phyloP scores from a whole-genome alignment of 2,329 filamentous ascomycete species.

The Ophiosphaerella herpotricha region DNA sequence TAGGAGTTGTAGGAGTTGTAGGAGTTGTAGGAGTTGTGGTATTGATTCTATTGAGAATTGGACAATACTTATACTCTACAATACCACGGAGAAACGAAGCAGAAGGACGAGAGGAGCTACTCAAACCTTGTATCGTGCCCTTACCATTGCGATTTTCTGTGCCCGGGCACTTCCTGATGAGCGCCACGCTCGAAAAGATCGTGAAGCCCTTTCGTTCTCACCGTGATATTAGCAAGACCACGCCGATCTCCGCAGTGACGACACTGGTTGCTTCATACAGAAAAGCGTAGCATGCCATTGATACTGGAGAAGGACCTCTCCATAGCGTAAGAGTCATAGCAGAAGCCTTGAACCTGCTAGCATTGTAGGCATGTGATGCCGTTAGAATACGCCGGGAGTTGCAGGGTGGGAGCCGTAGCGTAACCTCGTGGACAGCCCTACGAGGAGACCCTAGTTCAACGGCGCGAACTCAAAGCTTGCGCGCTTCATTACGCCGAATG shows the following conservation, averaged over 20 bases:
- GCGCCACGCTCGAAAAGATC: background rate
- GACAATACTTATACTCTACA: background rate
- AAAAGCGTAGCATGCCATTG: background rate
- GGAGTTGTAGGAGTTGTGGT: background rate
- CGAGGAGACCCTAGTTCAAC: background rate
- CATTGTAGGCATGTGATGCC: slow-evolving; percentile 2
- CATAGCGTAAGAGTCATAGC: background rate
- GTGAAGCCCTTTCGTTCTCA: background rate
- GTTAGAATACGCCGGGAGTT: background rate
- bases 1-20: too few species aligned
- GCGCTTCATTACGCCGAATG: slow-evolving; percentile 4
- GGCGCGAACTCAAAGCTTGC: background rate
- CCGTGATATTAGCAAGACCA: background rate
- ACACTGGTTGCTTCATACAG: slow-evolving; percentile 5
- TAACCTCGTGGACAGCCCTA: slow-evolving; percentile 1
- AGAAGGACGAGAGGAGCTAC: background rate
- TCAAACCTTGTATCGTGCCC: slow-evolving; percentile 2
- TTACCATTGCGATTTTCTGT: background rate
- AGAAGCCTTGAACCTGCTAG: background rate
- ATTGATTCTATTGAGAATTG: background rate
- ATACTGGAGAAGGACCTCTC: slow-evolving; percentile 1
- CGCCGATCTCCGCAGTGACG: background rate
- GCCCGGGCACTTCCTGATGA: background rate
- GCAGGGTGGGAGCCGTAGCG: background rate
- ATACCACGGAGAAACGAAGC: slow-evolving; percentile 2